Evolutionary conservation across 2,329 filamentous ascomycete species (phyloP).

Genomic region (Alternaria viburni): DNA sequence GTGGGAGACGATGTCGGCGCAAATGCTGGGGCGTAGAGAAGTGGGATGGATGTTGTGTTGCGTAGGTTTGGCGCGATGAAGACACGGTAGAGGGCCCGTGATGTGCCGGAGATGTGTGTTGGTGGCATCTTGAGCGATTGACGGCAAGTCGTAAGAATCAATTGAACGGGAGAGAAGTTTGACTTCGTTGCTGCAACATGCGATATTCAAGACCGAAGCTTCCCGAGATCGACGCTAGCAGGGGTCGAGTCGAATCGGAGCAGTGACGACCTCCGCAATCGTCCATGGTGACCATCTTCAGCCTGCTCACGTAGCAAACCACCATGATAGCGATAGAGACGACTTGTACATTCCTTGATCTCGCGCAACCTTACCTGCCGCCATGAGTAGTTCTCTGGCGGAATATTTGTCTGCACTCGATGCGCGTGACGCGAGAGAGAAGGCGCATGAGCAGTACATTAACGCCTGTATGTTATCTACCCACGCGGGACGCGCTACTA

Average conservation of each 20-base stretch:
- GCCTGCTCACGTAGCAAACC: constrained; percentile 24
- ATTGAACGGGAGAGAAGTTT: not conserved
- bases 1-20: constrained; percentile 13
- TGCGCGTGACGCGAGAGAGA: constrained; percentile 73
- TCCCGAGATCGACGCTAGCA: constrained; percentile 10
- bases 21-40: constrained; percentile 28
- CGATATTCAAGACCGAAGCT: not conserved
- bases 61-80: constrained; percentile 50
- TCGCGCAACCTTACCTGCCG: constrained; percentile 24
- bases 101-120: constrained; percentile 40
- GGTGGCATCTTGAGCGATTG: constrained; percentile 30
- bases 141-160: too few relatives aligned
- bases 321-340: constrained; percentile 28
- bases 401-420: constrained; percentile 80
- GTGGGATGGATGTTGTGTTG: constrained; percentile 20
- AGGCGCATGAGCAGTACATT: constrained; percentile 71
- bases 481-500: not conserved
- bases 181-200: not conserved
- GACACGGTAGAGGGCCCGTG: constrained; percentile 53
- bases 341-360: not conserved
- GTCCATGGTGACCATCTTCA: constrained; percentile 12
- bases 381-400: constrained; percentile 76
- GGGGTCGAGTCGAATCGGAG: constrained; percentile 24
- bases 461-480: constrained; percentile 70
- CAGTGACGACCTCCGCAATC: constrained; percentile 21